A percentile compares a stretch with the other conserved stretches of the same genome.
phyloP scores from a whole-genome alignment of 495 filamentous ascomycete species.

The Haplographium delicatum region DNA sequence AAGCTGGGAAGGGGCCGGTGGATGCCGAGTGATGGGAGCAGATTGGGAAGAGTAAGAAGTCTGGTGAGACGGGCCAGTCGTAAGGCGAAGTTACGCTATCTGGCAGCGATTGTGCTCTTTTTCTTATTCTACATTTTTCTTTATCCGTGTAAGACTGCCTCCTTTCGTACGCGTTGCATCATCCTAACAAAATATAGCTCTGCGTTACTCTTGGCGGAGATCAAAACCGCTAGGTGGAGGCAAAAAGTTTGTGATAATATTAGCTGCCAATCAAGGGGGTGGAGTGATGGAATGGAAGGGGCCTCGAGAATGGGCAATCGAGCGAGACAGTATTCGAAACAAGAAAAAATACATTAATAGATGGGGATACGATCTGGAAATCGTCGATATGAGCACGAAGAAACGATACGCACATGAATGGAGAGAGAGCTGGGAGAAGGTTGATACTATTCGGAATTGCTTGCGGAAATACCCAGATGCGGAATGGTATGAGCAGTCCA shows the following conservation, averaged over 20 bases:
- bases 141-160: slow-evolving; percentile 55
- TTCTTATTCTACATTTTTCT: slow-evolving; percentile 62
- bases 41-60: slow-evolving; percentile 18
- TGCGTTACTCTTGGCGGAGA: slow-evolving; percentile 45
- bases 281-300: slow-evolving; percentile 99
- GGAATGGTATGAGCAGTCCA: slow-evolving; percentile 66
- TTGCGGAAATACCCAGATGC: slow-evolving; percentile 93
- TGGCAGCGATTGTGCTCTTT: slow-evolving; percentile 50
- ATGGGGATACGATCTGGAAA: slow-evolving; percentile 95
- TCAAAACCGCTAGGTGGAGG: slow-evolving; percentile 65
- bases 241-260: slow-evolving; percentile 86
- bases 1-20: slow-evolving; percentile 49
- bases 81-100: slow-evolving; percentile 49
- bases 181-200: slow-evolving; percentile 26
- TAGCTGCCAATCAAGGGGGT: slow-evolving; percentile 89
- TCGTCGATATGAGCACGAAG: slow-evolving; percentile 97
- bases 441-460: slow-evolving; percentile 85
- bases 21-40: slow-evolving; percentile 34
- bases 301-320: slow-evolving; percentile 94
- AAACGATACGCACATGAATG: slow-evolving; percentile 98
- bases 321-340: slow-evolving; percentile 91
- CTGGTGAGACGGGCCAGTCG: slow-evolving; percentile 20
- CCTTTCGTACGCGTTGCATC: not conserved
- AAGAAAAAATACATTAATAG: slow-evolving; percentile 79
- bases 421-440: slow-evolving; percentile 99